phyloP scores from a whole-genome alignment of 140 eudicot genomes.

The Flaveria floridana region DNA sequence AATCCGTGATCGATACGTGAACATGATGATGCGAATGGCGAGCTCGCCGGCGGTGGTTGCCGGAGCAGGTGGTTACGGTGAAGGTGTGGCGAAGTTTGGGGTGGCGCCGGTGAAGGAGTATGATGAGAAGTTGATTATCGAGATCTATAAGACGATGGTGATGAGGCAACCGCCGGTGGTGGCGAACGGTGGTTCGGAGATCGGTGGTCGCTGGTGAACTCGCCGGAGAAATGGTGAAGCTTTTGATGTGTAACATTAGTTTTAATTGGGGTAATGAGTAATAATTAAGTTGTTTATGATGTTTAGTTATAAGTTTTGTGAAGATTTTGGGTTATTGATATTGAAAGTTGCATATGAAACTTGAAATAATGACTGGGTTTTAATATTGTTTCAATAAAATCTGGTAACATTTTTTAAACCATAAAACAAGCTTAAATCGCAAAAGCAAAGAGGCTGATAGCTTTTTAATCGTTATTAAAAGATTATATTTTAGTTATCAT shows the following conservation, averaged over 20 bases:
- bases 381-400: no score
- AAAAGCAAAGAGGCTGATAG: no score
- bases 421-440: no score
- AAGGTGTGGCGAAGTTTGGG: conserved; percentile 41
- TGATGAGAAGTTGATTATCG: conserved; percentile 56
- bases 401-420: no score
- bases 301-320: no score
- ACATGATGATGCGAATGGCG: conserved; percentile 63
- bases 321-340: no score
- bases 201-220: conserved; percentile 36
- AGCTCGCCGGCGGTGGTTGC: conserved; percentile 32
- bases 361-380: no score
- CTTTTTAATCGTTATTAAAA: no score
- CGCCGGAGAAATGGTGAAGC: conserved; percentile 14
- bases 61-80: conserved; percentile 41
- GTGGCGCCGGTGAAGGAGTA: conserved; percentile 58
- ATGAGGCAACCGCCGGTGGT: conserved; percentile 44
- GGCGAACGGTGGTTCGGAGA: conserved; percentile 39
- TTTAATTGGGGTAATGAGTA: not conserved
- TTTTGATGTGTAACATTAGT: conserved; percentile 26
- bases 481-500: no score
- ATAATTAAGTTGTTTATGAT: no score
- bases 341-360: no score
- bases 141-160: conserved; percentile 41
- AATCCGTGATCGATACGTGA: conserved; percentile 65